Evolutionary conservation across 2,329 filamentous ascomycete species (phyloP).

Genomic region (Apiospora phragmitis): DNA sequence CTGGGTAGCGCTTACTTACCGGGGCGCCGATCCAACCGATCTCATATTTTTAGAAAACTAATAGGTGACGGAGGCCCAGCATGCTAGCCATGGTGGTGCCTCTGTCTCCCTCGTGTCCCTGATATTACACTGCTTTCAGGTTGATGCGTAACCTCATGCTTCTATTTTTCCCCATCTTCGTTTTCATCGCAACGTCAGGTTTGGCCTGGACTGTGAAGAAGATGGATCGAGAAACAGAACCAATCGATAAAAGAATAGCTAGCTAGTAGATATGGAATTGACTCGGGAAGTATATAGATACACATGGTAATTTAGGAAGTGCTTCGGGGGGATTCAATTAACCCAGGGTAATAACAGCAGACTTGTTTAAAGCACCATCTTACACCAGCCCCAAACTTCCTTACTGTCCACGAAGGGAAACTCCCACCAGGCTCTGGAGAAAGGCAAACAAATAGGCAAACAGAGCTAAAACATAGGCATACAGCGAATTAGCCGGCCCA

Average conservation of each 20-base stretch:
- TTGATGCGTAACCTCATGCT: neutral
- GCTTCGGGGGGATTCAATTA: neutral
- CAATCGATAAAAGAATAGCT: neutral
- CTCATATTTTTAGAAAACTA: neutral
- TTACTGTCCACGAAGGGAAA: neutral
- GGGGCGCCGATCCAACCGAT: neutral
- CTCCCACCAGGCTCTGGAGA: neutral
- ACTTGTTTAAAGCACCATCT: neutral
- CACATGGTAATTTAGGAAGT: neutral
- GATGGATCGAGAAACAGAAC: neutral
- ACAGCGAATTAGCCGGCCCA: neutral
- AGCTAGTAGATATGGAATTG: neutral
- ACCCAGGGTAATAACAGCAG: neutral
- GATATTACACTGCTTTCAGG: conserved; percentile 8
- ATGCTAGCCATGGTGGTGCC: neutral
- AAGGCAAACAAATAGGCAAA: neutral
- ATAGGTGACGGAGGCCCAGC: neutral
- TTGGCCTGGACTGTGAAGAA: conserved; percentile 3
- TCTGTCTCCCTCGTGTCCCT: neutral
- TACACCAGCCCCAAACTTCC: neutral
- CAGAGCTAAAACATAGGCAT: neutral
- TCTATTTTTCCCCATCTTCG: neutral
- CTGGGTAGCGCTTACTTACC: neutral
- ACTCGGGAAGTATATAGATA: neutral
- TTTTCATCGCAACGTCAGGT: conserved; percentile 8